Base-by-base conservation (phyloP, 139 green algal genomes). In the Picochlorum sp. region DNA sequence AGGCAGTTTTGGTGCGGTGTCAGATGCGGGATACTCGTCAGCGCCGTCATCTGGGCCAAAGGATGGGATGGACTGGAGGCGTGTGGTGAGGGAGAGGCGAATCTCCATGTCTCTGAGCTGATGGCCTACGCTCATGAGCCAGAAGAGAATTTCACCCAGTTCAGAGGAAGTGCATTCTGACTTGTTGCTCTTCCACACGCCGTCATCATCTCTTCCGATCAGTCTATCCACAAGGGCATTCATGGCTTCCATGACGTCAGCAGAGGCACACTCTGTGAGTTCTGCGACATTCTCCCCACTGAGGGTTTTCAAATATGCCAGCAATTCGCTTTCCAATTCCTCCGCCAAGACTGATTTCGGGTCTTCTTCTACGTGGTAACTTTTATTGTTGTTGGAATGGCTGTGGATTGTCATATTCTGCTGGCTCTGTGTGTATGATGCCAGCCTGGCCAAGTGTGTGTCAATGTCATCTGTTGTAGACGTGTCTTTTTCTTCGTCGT, bases 201-300 rank as follows among this genome's bases (percentile, higher is more conserved):
- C 30, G 45, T 56, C 41, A 60, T 30, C 55, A 21, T 58, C 21
- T 50, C 56, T 52, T 57, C 69, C 82, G 68, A 96, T 74, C 20
- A 95, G 67, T 28, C 84, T 59, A 60, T 81, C 60, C 24, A 96
- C 77, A 59, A 96, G 92, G 3, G 75, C 8, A 67, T 90, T 89
- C 84, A 96, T 96, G 0, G 89, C 87, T 24, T 93, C 85, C 20
- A 82, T 47, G 10, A 90, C 84, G n/a, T 92, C 88, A 34, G 82
- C 65, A 31, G 74, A 60, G 6, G 70, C 69, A 26, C 58, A 54
- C 7, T 64, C 63, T n/a, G 76, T 82, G 49, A 85, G 55, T 45
- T 77, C 67, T 49, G 72, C 26, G 7, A 91, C 23, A 54, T 69
- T 66, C 14, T 78, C 38, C 2, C 77, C 63, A 30, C 82, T 66